These are phyloP conservation scores for Acmispon strigosus DNA, from an alignment of 306 rosid species.

Conservation along the genomic window DNA sequence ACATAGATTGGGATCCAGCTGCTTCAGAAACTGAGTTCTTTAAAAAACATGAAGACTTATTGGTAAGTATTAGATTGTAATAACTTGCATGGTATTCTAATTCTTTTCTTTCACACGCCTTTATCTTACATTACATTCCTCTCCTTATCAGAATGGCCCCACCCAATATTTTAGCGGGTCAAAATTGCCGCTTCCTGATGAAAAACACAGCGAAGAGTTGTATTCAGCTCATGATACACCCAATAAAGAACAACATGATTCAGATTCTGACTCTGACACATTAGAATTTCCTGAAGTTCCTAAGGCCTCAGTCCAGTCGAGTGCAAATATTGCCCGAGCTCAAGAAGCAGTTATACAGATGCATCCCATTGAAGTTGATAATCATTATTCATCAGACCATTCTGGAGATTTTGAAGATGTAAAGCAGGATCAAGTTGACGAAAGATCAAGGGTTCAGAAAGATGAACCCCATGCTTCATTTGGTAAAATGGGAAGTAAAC, in stretches of 20 bases:
- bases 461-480: conserved; percentile 40
- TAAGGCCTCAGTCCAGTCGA: conserved; percentile 34
- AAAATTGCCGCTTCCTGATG: conserved; percentile 60
- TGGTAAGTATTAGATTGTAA: conserved; percentile 38
- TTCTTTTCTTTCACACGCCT: conserved; percentile 2
- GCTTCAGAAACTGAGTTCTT: conserved; percentile 69
- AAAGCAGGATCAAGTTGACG: conserved; percentile 20
- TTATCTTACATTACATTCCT: background rate
- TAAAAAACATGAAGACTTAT: conserved; percentile 76
- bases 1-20: conserved; percentile 92
- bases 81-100: background rate
- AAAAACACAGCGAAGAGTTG: conserved; percentile 49
- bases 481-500: conserved; percentile 50
- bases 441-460: conserved; percentile 19
- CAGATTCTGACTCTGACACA: conserved; percentile 61
- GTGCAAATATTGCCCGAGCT: conserved; percentile 42
- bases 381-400: conserved; percentile 27
- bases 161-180: conserved; percentile 53
- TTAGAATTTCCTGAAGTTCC: conserved; percentile 89
- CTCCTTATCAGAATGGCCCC: conserved; percentile 64
- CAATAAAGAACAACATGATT: conserved; percentile 44
- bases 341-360: conserved; percentile 35
- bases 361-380: conserved; percentile 27
- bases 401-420: conserved; percentile 24
- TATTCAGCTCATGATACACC: conserved; percentile 29